Evolutionary conservation across 345 rosid genomes (phyloP).

Genomic region (Mangifera indica): DNA sequence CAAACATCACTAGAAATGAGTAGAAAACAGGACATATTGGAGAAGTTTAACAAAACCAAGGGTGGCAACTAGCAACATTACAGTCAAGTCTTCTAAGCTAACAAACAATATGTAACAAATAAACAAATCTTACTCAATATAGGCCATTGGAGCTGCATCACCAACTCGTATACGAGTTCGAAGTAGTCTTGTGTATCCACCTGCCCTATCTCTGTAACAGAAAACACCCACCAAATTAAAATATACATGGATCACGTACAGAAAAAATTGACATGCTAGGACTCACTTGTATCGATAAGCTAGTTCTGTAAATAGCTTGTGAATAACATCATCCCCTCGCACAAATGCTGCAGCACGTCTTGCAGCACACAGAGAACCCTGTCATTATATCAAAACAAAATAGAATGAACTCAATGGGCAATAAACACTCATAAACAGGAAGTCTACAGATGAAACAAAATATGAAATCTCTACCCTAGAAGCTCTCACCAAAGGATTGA

Average conservation of each 20-base stretch:
- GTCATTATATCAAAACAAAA: constrained; percentile 10
- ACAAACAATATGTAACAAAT: constrained; percentile 1
- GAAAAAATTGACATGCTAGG: neutral
- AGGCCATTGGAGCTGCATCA: constrained; percentile 97
- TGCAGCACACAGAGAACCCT: constrained; percentile 85
- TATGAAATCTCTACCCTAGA: neutral
- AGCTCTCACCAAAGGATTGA: neutral
- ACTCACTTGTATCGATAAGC: constrained; percentile 85
- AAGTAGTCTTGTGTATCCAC: constrained; percentile 91
- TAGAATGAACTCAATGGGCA: neutral
- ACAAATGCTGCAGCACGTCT: constrained; percentile 89
- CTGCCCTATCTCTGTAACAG: constrained; percentile 73
- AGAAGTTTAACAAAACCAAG: neutral
- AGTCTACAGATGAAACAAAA: neutral
- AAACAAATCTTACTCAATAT: constrained; percentile 69
- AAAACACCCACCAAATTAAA: constrained; percentile 17
- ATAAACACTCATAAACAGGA: neutral
- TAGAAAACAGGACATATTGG: neutral
- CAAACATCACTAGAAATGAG: neutral
- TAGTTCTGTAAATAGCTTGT: constrained; percentile 84
- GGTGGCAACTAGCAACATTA: neutral
- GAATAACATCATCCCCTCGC: constrained; percentile 87
- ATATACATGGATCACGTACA: constrained; percentile 7
- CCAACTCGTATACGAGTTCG: constrained; percentile 88
- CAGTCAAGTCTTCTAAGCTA: neutral